These are phyloP conservation scores for Didymella segeticola DNA, from an alignment of 2,329 filamentous ascomycete species.

Conservation along the genomic window DNA sequence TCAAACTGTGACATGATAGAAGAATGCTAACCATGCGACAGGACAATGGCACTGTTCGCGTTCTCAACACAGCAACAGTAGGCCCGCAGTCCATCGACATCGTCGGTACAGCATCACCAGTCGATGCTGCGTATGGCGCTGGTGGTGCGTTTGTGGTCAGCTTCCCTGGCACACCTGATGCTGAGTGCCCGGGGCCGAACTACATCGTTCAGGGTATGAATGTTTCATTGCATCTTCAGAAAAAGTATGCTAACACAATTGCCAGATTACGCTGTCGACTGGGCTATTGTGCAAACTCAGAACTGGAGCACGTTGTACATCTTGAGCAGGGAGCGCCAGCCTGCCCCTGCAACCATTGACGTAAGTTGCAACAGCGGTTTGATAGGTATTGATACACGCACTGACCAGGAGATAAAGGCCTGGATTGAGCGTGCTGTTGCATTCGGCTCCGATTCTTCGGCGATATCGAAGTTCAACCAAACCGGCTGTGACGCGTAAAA, in stretches of 20 bases:
- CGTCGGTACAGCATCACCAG: slow-evolving; percentile 33
- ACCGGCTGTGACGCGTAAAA: slow-evolving; percentile 18
- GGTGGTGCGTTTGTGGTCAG: slow-evolving; percentile 33
- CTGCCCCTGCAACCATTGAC: slow-evolving; percentile 26
- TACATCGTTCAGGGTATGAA: slow-evolving; percentile 40
- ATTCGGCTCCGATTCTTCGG: slow-evolving; percentile 25
- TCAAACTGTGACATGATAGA: background rate
- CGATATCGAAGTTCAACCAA: slow-evolving; percentile 28
- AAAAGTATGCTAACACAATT: background rate
- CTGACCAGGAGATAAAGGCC: slow-evolving; percentile 11
- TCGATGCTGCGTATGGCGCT: slow-evolving; percentile 26
- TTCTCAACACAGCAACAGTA: slow-evolving; percentile 31
- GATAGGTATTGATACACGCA: background rate
- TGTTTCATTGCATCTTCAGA: background rate
- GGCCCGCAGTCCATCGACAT: slow-evolving; percentile 24
- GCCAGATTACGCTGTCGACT: slow-evolving; percentile 33
- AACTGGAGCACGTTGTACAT: slow-evolving; percentile 40
- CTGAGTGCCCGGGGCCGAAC: slow-evolving; percentile 34
- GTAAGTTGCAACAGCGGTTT: slow-evolving; percentile 11
- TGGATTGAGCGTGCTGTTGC: slow-evolving; percentile 26
- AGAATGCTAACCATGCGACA: background rate
- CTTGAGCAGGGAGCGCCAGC: slow-evolving; percentile 33
- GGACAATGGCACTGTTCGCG: slow-evolving; percentile 34
- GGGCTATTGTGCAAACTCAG: slow-evolving; percentile 40
- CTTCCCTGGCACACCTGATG: slow-evolving; percentile 27